Conservation (phyloP, 768 basidiomycete genomes). For the Gloeophyllum trabeum region DNA sequence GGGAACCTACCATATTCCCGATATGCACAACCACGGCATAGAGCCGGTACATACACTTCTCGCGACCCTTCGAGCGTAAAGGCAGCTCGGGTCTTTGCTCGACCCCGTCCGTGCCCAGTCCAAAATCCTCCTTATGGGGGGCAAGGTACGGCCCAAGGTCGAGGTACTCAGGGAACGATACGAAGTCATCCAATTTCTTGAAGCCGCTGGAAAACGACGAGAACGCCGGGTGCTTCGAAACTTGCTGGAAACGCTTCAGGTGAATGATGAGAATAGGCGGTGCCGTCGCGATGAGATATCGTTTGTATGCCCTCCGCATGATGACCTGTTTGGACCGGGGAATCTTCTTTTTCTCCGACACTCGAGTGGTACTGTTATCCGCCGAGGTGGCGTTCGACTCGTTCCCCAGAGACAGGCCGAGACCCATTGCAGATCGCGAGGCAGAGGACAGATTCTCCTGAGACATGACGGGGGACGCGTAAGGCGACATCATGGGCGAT, state of each 20-base stretch:
- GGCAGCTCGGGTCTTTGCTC: constrained; percentile 10
- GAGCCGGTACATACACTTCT: constrained; percentile 50
- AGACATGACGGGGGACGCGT: constrained; percentile 13
- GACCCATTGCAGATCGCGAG: neutral
- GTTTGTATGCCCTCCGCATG: constrained; percentile 82
- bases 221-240: constrained; percentile 47
- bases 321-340: constrained; percentile 49
- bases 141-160: constrained; percentile 83
- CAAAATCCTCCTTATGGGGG: constrained; percentile 65
- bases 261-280: constrained; percentile 89
- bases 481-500: constrained; percentile 16
- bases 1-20: constrained; percentile 64
- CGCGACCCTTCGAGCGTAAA: constrained; percentile 14
- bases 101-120: constrained; percentile 27
- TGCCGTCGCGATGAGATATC: constrained; percentile 79
- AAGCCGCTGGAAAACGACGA: constrained; percentile 62
- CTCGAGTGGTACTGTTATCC: neutral
- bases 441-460: constrained; percentile 4
- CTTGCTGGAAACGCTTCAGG: constrained; percentile 90
- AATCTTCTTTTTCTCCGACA: constrained; percentile 10
- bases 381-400: neutral
- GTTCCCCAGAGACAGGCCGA: neutral
- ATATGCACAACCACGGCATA: constrained; percentile 83
- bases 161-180: constrained; percentile 81
- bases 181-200: constrained; percentile 87